Percentiles rank a stretch among this genome's conserved stretches.
phyloP scores from a whole-genome alignment of 441 rosid species.

The Populus hybrid region DNA sequence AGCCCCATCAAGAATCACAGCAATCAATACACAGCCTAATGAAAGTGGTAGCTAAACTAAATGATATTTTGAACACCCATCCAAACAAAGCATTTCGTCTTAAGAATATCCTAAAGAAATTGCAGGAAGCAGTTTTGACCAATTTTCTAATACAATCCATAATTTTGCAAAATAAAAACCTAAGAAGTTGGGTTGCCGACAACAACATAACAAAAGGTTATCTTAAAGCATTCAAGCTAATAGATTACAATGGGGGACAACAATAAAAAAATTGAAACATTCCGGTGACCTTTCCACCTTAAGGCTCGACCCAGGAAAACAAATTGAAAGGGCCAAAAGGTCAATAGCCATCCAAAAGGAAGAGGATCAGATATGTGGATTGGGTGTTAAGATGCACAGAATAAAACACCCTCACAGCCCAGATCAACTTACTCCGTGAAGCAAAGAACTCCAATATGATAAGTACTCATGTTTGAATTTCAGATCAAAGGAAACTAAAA shows the following conservation, averaged over 20 bases:
- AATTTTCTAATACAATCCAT: conserved; percentile 2
- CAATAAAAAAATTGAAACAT: conserved; percentile 10
- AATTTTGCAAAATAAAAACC: conserved; percentile 1
- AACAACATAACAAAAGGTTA: conserved; percentile 2
- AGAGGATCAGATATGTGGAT: conserved; percentile 11
- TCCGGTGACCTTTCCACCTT: conserved; percentile 15
- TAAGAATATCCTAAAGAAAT: background rate
- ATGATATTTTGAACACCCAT: background rate
- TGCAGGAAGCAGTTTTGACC: background rate
- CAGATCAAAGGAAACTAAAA: background rate
- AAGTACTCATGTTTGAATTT: conserved; percentile 9
- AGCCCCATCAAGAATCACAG: background rate
- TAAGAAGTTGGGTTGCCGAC: background rate
- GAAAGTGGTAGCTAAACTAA: background rate
- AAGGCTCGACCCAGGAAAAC: conserved; percentile 40
- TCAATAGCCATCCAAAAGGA: conserved; percentile 19
- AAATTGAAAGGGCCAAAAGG: conserved; percentile 27
- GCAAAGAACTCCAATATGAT: conserved; percentile 8
- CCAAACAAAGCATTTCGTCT: background rate
- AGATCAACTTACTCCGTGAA: conserved; percentile 13
- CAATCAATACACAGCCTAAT: background rate
- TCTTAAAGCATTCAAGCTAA: conserved; percentile 13
- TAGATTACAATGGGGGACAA: conserved; percentile 8
- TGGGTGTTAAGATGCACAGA: conserved; percentile 2
- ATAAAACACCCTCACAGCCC: conserved; percentile 11